Conservation (phyloP, 352 stramenopile genomes). For the Pythium coloratum region DNA sequence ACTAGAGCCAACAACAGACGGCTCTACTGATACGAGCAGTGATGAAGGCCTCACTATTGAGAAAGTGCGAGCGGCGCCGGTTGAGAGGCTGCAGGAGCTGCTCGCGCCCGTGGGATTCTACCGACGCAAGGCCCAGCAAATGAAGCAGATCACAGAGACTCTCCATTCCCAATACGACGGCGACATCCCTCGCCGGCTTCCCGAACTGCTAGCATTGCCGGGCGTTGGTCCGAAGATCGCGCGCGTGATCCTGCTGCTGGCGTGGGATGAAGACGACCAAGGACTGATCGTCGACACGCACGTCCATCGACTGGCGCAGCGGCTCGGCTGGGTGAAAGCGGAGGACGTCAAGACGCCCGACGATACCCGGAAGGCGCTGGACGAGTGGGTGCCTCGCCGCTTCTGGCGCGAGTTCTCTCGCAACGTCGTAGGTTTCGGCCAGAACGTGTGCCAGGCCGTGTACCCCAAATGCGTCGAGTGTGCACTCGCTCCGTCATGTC, state of each 20-base stretch:
- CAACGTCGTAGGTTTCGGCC: slow-evolving; percentile 74
- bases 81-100: slow-evolving; percentile 42
- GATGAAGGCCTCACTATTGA: slow-evolving; percentile 52
- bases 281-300: slow-evolving; percentile 82
- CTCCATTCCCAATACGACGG: slow-evolving; percentile 35
- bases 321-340: slow-evolving; percentile 47
- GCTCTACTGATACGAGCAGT: background rate
- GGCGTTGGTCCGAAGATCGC: slow-evolving; percentile 78
- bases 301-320: slow-evolving; percentile 67
- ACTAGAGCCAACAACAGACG: slow-evolving; percentile 8
- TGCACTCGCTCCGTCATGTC: slow-evolving; percentile 50
- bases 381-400: slow-evolving; percentile 61
- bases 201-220: slow-evolving; percentile 48
- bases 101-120: slow-evolving; percentile 77
- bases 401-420: slow-evolving; percentile 65
- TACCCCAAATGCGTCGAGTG: slow-evolving; percentile 58
- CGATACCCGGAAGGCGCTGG: slow-evolving; percentile 51
- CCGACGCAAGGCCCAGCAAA: slow-evolving; percentile 64
- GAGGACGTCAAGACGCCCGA: slow-evolving; percentile 31
- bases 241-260: slow-evolving; percentile 59
- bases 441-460: slow-evolving; percentile 56
- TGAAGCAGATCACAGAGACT: slow-evolving; percentile 51
- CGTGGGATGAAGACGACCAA: slow-evolving; percentile 54
- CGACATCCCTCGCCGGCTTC: slow-evolving; percentile 52
- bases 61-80: slow-evolving; percentile 33